Evolutionary conservation across 495 filamentous ascomycete genomes (phyloP).

Genomic region (Penicillium steckii): DNA sequence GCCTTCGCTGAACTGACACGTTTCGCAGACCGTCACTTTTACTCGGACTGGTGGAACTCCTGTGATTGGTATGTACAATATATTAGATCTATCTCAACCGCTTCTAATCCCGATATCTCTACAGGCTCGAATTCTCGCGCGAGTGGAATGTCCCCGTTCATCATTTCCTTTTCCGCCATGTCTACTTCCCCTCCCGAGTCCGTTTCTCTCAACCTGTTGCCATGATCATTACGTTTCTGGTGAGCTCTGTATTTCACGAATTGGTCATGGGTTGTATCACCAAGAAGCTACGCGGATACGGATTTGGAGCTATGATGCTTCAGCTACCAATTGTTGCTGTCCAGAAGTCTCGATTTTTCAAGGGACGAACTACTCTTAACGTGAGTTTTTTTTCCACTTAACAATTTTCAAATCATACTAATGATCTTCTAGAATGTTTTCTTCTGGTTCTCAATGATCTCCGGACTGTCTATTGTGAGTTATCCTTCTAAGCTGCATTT

Average conservation of each 20-base stretch:
- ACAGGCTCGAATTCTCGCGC: constrained; percentile 88
- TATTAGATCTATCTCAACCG: background rate
- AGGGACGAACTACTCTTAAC: constrained; percentile 73
- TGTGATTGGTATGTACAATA: constrained; percentile 47
- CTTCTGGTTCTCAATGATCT: constrained; percentile 95
- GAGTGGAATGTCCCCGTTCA: constrained; percentile 99
- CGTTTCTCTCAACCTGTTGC: constrained; percentile 76
- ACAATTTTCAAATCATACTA: background rate
- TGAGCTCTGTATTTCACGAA: constrained; percentile 87
- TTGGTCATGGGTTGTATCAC: constrained; percentile 98
- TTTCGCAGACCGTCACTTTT: constrained; percentile 94
- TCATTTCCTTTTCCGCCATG: constrained; percentile 91
- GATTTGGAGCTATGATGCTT: constrained; percentile 91
- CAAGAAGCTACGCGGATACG: constrained; percentile 93
- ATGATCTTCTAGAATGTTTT: constrained; percentile 61
- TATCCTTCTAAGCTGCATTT: background rate
- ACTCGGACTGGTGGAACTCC: constrained; percentile 91
- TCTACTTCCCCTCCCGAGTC: constrained; percentile 77
- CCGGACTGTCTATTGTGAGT: constrained; percentile 82
- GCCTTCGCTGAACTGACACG: constrained; percentile 92
- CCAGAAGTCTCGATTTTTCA: constrained; percentile 75
- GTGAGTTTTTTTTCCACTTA: constrained; percentile 29
- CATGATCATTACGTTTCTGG: constrained; percentile 88
- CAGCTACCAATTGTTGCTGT: constrained; percentile 92
- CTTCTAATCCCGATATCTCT: background rate